A percentile compares a stretch with the other conserved stretches of the same genome.
Conservation (phyloP, 2,329 filamentous ascomycete species). For the Hortaea sp. region DNA sequence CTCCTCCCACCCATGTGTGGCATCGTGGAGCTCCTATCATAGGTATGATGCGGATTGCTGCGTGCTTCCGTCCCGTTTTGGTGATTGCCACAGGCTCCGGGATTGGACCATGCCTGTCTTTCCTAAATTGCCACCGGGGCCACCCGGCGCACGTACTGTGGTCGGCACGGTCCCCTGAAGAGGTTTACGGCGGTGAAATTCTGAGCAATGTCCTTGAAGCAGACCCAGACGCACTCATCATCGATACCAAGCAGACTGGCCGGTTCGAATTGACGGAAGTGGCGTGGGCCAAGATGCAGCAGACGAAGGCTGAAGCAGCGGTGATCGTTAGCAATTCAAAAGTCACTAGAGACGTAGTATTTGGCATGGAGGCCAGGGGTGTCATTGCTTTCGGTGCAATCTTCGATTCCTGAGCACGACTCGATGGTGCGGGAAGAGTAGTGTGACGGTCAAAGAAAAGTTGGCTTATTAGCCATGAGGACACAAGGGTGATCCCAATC, state of each 20-base stretch:
- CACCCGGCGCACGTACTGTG: constrained; percentile 54
- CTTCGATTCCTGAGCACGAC: constrained; percentile 49
- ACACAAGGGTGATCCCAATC: neutral
- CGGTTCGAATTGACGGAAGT: constrained; percentile 52
- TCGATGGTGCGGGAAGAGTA: no score
- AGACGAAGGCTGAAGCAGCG: constrained; percentile 53
- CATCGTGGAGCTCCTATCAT: constrained; percentile 57
- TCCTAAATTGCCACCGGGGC: constrained; percentile 42
- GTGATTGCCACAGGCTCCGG: constrained; percentile 64
- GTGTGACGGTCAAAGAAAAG: no score
- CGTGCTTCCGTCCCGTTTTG: constrained; percentile 55
- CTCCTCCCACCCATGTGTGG: constrained; percentile 54
- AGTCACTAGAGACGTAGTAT: constrained; percentile 59
- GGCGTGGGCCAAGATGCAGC: constrained; percentile 40
- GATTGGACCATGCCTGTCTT: constrained; percentile 58
- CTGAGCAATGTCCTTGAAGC: constrained; percentile 44
- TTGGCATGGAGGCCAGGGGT: constrained; percentile 55
- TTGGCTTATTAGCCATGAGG: no score
- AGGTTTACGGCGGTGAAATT: constrained; percentile 52
- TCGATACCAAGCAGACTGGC: constrained; percentile 53
- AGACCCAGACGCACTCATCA: constrained; percentile 55
- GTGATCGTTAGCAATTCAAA: constrained; percentile 62
- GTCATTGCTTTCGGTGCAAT: constrained; percentile 63
- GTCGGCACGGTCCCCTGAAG: constrained; percentile 52
- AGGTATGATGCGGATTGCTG: constrained; percentile 58